A percentile compares a stretch with the other conserved stretches of the same genome.
phyloP scores from a whole-genome alignment of 2,329 filamentous ascomycete genomes.

The Fusarium kyushuense region DNA sequence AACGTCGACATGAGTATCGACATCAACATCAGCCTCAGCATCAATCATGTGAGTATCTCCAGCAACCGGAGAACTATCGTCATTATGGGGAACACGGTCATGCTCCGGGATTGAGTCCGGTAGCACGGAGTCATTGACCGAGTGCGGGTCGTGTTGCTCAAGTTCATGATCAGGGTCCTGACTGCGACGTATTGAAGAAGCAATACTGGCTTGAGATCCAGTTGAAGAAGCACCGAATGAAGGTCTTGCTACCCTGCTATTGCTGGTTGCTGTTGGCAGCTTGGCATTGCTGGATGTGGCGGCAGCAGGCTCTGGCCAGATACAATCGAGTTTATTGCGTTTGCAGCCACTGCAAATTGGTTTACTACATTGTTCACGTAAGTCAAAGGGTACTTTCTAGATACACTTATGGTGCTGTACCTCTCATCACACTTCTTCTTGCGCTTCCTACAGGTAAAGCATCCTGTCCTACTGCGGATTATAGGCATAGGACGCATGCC shows the following conservation, averaged over 20 bases:
- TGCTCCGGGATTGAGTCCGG: conserved; percentile 31
- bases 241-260: conserved; percentile 21
- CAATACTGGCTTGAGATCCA: conserved; percentile 17
- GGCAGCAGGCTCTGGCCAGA: conserved; percentile 54
- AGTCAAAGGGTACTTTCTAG: neutral
- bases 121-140: conserved; percentile 29
- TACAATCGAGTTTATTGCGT: conserved; percentile 65
- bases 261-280: conserved; percentile 10
- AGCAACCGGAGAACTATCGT: conserved; percentile 34
- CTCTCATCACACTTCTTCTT: conserved; percentile 67
- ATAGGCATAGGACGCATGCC: conserved; percentile 52
- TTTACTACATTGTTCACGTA: conserved; percentile 50
- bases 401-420: conserved; percentile 5
- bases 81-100: conserved; percentile 26
- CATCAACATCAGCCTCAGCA: conserved; percentile 33
- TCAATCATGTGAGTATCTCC: conserved; percentile 46
- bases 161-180: conserved; percentile 6
- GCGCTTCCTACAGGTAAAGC: conserved; percentile 63
- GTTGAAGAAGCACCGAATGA: conserved; percentile 34
- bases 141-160: conserved; percentile 15
- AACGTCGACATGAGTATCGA: conserved; percentile 22
- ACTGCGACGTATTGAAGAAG: conserved; percentile 18
- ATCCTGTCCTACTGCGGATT: conserved; percentile 56
- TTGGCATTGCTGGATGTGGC: conserved; percentile 17
- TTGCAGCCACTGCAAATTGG: conserved; percentile 66